A percentile compares a stretch with the other conserved stretches of the same genome.
Evolutionary conservation across 2,329 filamentous ascomycete species (phyloP).

Genomic region (Raffaelea albimanens): DNA sequence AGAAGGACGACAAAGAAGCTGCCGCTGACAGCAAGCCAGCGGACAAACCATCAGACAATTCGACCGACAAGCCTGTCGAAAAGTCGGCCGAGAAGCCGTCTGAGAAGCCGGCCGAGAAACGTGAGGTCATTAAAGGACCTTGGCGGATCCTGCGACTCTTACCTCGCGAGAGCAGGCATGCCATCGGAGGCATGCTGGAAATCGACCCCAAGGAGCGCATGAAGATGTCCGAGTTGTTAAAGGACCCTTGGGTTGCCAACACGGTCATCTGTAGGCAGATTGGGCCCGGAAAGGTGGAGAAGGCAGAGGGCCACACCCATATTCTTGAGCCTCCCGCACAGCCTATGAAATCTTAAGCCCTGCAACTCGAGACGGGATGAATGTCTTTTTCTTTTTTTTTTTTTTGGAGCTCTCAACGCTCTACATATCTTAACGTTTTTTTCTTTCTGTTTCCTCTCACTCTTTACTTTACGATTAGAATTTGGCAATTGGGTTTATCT

Average conservation of each 20-base stretch:
- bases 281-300: conserved; percentile 58
- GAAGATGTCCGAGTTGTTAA: conserved; percentile 74
- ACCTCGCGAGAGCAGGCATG: conserved; percentile 79
- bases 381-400: no score
- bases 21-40: background rate
- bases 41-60: background rate
- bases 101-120: conserved; percentile 37
- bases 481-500: background rate
- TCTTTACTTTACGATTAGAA: background rate
- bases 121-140: conserved; percentile 80
- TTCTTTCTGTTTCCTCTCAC: background rate
- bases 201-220: conserved; percentile 76
- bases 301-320: conserved; percentile 71
- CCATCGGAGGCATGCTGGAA: conserved; percentile 88
- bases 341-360: conserved; percentile 14
- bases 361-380: no score
- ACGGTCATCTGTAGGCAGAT: conserved; percentile 77
- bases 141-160: conserved; percentile 82
- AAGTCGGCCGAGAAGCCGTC: conserved; percentile 11
- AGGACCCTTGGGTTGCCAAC: conserved; percentile 82
- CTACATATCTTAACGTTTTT: background rate
- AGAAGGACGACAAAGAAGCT: background rate
- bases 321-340: conserved; percentile 64
- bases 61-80: conserved; percentile 1
- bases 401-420: no score